phyloP scores from a whole-genome alignment of 768 basidiomycete species.

The Heimioporus sp. region DNA sequence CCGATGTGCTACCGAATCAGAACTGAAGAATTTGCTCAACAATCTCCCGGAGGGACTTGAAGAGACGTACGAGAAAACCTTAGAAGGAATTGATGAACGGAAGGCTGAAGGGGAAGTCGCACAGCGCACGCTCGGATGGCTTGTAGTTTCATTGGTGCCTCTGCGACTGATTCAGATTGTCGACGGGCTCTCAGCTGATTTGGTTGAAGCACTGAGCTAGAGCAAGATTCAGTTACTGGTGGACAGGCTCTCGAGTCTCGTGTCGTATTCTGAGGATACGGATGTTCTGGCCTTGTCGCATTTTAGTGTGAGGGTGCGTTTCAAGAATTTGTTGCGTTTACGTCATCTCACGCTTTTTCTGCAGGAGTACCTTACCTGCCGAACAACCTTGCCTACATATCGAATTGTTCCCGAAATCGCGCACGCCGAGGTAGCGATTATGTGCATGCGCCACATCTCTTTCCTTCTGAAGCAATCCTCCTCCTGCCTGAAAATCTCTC shows the following conservation, averaged over 20 bases:
- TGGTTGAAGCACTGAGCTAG: too few relatives aligned
- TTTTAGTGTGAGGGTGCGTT: neutral
- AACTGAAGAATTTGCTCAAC: neutral
- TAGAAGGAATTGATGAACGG: neutral
- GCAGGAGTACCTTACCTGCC: neutral
- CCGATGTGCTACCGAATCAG: neutral
- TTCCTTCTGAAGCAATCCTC: neutral
- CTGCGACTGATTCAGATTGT: too few relatives aligned
- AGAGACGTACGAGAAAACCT: neutral
- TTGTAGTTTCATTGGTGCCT: too few relatives aligned
- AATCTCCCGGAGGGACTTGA: neutral
- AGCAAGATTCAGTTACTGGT: too few relatives aligned
- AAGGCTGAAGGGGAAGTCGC: neutral
- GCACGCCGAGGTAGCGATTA: neutral
- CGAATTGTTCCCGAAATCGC: neutral
- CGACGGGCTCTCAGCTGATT: too few relatives aligned
- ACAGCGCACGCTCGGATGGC: too few relatives aligned
- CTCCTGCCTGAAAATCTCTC: neutral
- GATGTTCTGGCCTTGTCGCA: neutral
- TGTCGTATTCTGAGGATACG: neutral
- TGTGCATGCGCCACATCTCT: neutral
- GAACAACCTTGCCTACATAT: neutral
- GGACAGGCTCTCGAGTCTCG: neutral
- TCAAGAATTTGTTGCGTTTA: neutral
- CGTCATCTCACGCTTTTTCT: neutral